Conservation (phyloP, 2,329 filamentous ascomycete genomes). For the Pestalotiopsis sp. region DNA sequence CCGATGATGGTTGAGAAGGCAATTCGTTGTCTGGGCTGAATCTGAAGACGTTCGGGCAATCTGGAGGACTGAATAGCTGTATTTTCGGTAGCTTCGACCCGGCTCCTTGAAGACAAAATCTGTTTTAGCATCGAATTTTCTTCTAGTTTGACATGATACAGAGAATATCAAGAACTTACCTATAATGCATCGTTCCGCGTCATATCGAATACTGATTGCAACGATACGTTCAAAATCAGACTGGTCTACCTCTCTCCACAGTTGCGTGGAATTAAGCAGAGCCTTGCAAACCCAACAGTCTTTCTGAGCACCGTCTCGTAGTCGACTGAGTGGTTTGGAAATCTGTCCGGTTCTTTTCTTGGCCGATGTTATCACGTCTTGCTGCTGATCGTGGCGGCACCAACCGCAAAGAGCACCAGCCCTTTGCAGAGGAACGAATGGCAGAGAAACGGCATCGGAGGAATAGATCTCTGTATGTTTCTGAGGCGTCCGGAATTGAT, state of each 20-base stretch:
- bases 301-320: not conserved
- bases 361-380: not conserved
- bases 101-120: not conserved
- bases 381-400: not conserved
- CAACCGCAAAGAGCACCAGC: not conserved
- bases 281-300: not conserved
- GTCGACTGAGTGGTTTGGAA: not conserved
- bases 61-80: not conserved
- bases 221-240: not conserved
- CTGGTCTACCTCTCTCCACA: not conserved
- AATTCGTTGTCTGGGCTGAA: not conserved
- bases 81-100: not conserved
- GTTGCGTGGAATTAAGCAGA: not conserved
- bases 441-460: not conserved
- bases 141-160: too few species aligned
- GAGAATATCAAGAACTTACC: too few species aligned
- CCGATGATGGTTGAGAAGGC: not conserved
- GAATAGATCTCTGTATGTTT: not conserved
- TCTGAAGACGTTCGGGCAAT: not conserved
- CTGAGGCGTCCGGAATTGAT: not conserved
- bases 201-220: not conserved
- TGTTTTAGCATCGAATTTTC: too few species aligned
- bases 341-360: not conserved
- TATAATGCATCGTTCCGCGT: not conserved
- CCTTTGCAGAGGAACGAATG: not conserved